phyloP scores from a whole-genome alignment of 768 basidiomycete species.

The Trametes meyenii region DNA sequence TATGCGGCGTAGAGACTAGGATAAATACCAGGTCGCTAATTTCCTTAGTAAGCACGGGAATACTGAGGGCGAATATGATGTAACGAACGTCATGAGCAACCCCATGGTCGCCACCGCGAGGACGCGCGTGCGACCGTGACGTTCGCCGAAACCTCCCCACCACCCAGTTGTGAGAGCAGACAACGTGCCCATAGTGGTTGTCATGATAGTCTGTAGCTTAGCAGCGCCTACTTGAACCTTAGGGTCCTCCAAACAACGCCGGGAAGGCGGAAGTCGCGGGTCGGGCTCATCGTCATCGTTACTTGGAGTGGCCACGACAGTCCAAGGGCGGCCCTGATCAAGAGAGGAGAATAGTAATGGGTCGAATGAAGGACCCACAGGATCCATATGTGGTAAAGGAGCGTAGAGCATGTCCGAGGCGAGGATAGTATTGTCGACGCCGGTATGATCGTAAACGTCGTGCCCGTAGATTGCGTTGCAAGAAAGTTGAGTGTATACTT shows the following conservation, averaged over 20 bases:
- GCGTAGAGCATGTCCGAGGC: slow-evolving; percentile 1
- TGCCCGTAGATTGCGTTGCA: slow-evolving; percentile 58
- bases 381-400: slow-evolving; percentile 4
- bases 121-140: slow-evolving; percentile 74
- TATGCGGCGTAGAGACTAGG: slow-evolving; percentile 70
- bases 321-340: slow-evolving; percentile 8
- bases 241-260: slow-evolving; percentile 48
- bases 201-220: slow-evolving; percentile 75
- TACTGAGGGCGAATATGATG: slow-evolving; percentile 31
- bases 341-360: slow-evolving; percentile 7
- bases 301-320: slow-evolving; percentile 9
- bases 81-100: slow-evolving; percentile 70
- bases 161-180: slow-evolving; percentile 84
- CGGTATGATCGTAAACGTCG: slow-evolving; percentile 43
- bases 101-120: slow-evolving; percentile 69
- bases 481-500: slow-evolving; percentile 78
- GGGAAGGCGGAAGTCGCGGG: slow-evolving; percentile 41
- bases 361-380: slow-evolving; percentile 4
- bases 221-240: slow-evolving; percentile 71
- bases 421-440: slow-evolving; percentile 5
- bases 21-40: slow-evolving; percentile 77
- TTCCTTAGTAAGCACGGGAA: not conserved
- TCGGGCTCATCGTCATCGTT: slow-evolving; percentile 41
- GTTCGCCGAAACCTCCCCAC: slow-evolving; percentile 84
- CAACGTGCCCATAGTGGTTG: slow-evolving; percentile 74